Evolutionary conservation across 495 filamentous ascomycete species (phyloP), one percentile per base, ranked within the genome.

Genomic region (Elasticomyces elasticus): DNA sequence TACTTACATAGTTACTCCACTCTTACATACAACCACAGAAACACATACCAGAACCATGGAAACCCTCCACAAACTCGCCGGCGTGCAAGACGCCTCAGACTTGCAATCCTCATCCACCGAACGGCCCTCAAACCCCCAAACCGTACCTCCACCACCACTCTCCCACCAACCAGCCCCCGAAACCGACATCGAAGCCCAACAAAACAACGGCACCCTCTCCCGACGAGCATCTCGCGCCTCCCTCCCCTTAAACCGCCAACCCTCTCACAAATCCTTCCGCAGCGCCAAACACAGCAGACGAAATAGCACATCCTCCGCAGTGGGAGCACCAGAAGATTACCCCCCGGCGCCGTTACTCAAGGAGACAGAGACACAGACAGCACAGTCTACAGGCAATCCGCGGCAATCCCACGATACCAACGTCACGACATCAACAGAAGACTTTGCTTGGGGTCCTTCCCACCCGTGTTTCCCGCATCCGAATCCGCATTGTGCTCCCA

Each of bases 401-500:
- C 35, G 40, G 19, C 9, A 22, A 12, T 54, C 41, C 11, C 41
- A 54, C 38, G 50, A 52, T 7, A 45, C n/a, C 43, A 24, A 11
- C 26, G 42, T 13, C 26, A 22, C 17, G 1, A 45, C 10, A 10
- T 50, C 30, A 31, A 59, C 56, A 9, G 77, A 81, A 33, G 65
- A 66, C 33, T 68, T 77, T 50, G 70, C 77, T 20, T 96, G 89
- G 89, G 87, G 88, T 1, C 87, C 89, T 20, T 80, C 82, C 20
- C 90, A 96, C 63, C 89, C 89, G 5, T 95, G 89, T 67, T 95
- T 81, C 65, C 90, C 90, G 38, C 92, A 99, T 67, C 74, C 84
- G 50, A 99, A 99, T 66, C 87, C 90, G 0, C 88, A 95, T 66
- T 86, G 96, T 17, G 87, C 90, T 1, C 64, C 85, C 19, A 74